Percentiles rank a stretch among this genome's conserved stretches.
Evolutionary conservation across 345 rosid genomes (phyloP).

Genomic region (Acer negundo): DNA sequence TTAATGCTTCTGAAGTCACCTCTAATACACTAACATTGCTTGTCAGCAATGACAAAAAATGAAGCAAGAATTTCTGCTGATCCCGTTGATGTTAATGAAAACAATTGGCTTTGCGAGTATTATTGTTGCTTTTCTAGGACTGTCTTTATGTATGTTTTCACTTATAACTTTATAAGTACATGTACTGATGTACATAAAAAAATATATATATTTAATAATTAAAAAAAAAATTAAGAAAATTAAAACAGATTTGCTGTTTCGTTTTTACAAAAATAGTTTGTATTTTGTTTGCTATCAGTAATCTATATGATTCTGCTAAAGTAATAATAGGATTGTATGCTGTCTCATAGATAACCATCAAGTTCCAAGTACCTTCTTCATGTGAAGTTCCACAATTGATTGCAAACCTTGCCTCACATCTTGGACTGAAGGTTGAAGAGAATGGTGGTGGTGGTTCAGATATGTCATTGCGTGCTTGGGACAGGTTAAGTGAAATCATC

Average conservation of each 20-base stretch:
- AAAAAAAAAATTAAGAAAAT: no score
- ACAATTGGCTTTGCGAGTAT: not conserved
- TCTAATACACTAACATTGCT: not conserved
- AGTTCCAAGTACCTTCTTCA: conserved; percentile 75
- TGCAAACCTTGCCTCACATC: conserved; percentile 73
- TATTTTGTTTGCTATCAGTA: no score
- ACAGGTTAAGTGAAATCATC: conserved; percentile 49
- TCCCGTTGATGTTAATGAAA: not conserved
- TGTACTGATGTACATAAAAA: no score
- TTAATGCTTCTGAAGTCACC: not conserved
- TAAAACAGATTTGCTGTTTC: not conserved
- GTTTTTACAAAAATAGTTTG: not conserved
- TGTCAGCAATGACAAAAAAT: not conserved
- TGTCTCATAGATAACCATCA: conserved; percentile 61
- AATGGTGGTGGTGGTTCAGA: conserved; percentile 80
- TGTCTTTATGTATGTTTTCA: not conserved
- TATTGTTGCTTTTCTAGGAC: not conserved
- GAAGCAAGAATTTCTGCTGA: not conserved
- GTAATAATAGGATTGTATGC: conserved; percentile 3
- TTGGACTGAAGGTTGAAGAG: conserved; percentile 75
- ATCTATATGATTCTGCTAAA: not conserved
- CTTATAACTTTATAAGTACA: not conserved
- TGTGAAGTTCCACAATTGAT: conserved; percentile 78
- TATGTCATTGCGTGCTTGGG: conserved; percentile 88
- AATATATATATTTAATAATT: no score